A percentile compares a stretch with the other conserved stretches of the same genome.
Evolutionary conservation across 225 moss, liverwort and hornwort species (phyloP).

Genomic region (Rhytidiadelphus loreus): DNA sequence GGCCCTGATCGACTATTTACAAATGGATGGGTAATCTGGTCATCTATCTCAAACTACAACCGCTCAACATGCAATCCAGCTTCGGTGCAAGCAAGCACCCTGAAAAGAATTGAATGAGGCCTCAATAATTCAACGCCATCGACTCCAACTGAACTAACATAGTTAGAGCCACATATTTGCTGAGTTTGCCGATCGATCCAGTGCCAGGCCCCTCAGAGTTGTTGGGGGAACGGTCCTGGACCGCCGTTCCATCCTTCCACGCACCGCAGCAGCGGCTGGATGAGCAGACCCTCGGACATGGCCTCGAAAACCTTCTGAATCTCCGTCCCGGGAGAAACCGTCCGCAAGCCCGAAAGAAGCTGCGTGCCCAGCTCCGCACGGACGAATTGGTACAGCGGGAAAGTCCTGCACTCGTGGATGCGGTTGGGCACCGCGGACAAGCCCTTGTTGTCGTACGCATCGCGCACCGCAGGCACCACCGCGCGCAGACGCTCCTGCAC

Average conservation of each 20-base stretch:
- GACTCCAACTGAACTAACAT: no score
- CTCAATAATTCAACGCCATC: no score
- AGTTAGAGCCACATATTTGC: background rate
- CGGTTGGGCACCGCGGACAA: background rate
- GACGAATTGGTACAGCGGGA: background rate
- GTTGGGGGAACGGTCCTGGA: background rate
- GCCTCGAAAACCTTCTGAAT: slow-evolving; percentile 1
- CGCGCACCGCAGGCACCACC: background rate
- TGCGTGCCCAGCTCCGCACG: background rate
- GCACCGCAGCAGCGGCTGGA: background rate
- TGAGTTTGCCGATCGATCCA: background rate
- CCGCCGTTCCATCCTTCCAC: background rate
- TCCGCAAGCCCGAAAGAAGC: background rate
- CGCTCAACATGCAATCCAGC: background rate
- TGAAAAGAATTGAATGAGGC: background rate
- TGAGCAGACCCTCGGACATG: background rate
- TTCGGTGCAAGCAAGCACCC: no score
- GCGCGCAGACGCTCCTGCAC: background rate
- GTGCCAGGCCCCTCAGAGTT: background rate
- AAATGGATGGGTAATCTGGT: background rate
- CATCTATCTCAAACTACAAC: background rate
- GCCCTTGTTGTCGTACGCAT: background rate
- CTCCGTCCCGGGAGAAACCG: background rate
- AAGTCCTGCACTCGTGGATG: background rate
- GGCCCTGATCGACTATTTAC: background rate